Base-by-base conservation (phyloP, 208 protist genomes). In the Vickermania spadyakhi region DNA sequence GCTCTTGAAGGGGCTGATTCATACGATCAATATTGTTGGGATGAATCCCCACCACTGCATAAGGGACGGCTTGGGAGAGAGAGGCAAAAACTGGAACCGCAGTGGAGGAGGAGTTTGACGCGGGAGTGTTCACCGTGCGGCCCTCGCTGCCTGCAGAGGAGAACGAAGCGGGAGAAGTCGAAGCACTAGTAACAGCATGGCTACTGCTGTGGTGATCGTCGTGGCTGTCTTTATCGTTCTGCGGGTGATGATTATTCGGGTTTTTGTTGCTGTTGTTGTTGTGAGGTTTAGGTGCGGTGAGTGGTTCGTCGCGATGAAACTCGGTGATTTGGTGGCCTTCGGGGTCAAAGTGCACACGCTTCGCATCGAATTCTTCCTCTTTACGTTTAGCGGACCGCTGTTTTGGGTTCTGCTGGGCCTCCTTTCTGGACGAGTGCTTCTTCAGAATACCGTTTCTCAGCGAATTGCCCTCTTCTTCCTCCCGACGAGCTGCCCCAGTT, bases 21-120 rank as follows among this genome's bases (percentile, higher is more conserved):
- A 72, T 84, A 49, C 87, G 73, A 41, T 89, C 77, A 30, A 91
- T 79, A 61, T 80, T 94, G 69, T 94, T 85, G 18, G 79, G 71
- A 59, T 94, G 87, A 4, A 94, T 74, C 22, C 87, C 87, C 2
- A 88, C 60, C 14, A 88, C 27, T 22, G 52, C 58, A 14, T 56
- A 41, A 27, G 23, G 0, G n/a, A 42, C n/a, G 11, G 54, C 21
- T 11, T 27, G 11, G 18, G 67, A 21, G 61, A 54, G 5, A 57
- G 21, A 57, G 5, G 52, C 59, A 28, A 27, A 55, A 7, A 28
- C 11, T 27, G 26, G n/a, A 23, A 26, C 51, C 13, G 51, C 51
- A 26, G n/a, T 27, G 51, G 11, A 7, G 13, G 11, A 55, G 11
- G 51, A 23, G 21, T 27, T 7, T 7, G 7, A 7, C 18, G 51